Base-by-base conservation (phyloP, 768 basidiomycete species). In the Auricularia sp. region DNA sequence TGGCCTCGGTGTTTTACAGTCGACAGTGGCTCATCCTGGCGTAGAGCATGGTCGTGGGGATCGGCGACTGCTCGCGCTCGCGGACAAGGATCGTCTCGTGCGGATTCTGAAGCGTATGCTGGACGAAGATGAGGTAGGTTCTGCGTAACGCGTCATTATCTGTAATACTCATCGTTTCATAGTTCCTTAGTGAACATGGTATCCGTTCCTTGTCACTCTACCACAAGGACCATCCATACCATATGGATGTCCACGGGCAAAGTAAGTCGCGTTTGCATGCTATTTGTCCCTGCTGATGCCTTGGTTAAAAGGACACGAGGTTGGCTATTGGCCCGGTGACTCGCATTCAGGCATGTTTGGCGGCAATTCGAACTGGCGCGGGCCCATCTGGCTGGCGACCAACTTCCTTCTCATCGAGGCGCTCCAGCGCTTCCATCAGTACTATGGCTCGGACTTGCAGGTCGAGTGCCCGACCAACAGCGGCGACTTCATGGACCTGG, bases 321-420 rank as follows among this genome's bases (percentile, higher is more conserved):
- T 98, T 36, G 84, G 84, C 39, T 99, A 98, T 76, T 98, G 97
- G 97, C 96, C 97, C 1, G 97, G 95, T 8, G 97, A 99, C 73
- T 98, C 96, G 2, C 85, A 84, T 69, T 94, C 92, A 11, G 95
- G 94, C 59, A 99, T 99, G 96, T 96, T 97, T 74, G 93, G 94
- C 62, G 93, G 92, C n/a, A 95, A 94, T 72, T 94, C 92, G n/a
- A 95, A 94, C 68, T 96, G 93, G 93, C 80, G 93, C 73, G 93
- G 93, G n/a, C 89, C 90, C 3, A 89, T 91, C 64, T 91, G 89
- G 97, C 85, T 98, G 51, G 94, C 97, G 8, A 91, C 93, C 62
- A 98, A 96, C 75, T 97, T 97, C 79, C 73, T 99, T 63, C 82
- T 98, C 62, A 97, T 98, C 67, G 96, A 98, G 76, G 92, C 90